Conservation (phyloP, 352 stramenopile genomes). For the Pilasporangium apinafurcum region DNA sequence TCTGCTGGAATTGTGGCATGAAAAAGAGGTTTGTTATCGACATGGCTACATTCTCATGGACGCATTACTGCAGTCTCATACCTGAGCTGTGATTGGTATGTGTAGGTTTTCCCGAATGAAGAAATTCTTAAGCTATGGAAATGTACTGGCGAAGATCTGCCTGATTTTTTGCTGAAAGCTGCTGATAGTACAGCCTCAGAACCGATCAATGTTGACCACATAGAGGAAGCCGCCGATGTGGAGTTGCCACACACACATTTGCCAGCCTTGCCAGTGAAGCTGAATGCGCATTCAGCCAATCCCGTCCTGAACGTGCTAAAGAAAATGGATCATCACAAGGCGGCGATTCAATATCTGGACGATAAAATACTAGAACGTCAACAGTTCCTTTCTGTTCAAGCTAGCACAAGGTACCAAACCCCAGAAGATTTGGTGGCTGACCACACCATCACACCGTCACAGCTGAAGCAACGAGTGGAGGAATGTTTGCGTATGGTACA, state of each 20-base stretch:
- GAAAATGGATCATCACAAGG: conserved; percentile 75
- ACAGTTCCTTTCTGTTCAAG: conserved; percentile 46
- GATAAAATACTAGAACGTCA: conserved; percentile 49
- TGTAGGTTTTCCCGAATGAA: conserved; percentile 35
- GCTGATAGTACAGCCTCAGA: background rate
- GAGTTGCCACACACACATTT: conserved; percentile 23
- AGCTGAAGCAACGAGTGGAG: conserved; percentile 50
- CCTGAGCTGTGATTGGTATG: conserved; percentile 1
- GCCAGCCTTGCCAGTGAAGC: conserved; percentile 59
- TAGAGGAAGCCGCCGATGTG: conserved; percentile 15
- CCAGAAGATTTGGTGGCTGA: conserved; percentile 48
- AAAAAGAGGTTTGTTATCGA: conserved; percentile 43
- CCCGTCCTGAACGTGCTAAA: conserved; percentile 71
- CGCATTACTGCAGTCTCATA: background rate
- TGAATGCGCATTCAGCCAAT: conserved; percentile 73
- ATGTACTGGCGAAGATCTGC: conserved; percentile 69
- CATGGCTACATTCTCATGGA: background rate
- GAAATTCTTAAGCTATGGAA: conserved; percentile 74
- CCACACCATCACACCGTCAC: conserved; percentile 27
- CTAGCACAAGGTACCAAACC: conserved; percentile 35
- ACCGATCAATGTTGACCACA: background rate
- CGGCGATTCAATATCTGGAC: conserved; percentile 57
- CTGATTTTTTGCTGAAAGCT: conserved; percentile 27
- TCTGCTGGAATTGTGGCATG: conserved; percentile 71
- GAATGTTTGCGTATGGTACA: conserved; percentile 66